Evolutionary conservation across 1,139 yeast genomes (phyloP), one percentile per base, ranked within the genome.

Genomic region (Candida albicans): DNA sequence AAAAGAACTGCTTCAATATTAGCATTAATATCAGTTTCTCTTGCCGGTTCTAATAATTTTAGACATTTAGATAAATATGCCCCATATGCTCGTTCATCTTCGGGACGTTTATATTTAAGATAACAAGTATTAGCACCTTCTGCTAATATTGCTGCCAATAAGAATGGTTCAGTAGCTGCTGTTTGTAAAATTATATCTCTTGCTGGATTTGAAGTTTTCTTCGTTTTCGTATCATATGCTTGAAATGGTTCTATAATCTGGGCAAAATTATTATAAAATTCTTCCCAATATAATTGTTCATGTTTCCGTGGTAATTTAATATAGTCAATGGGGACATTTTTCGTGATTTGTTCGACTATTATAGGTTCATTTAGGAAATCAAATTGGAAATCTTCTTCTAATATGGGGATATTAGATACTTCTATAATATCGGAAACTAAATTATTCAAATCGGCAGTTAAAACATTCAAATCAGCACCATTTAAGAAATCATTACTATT

Each of bases 81-180:
- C 51, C 81, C 77, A 52, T 81, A 81, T 5, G 79, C 81, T 40
- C 70, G 72, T 40, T 47, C 48, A 40, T 76, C 78, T 1, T 68
- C 62, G 11, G 67, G 57, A 9, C 59, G 52, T 4, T 70, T 62
- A 37, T 66, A 66, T 42, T 74, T 63, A 12, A 42, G 42, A 33
- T 40, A 50, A 1, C 75, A 60, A 2, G 77, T 66, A 29, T 79
- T 66, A 0, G 88, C 87, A 14, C 88, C 88, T 45, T 82, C 82
- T 0, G 89, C 86, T 39, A 83, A 59, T 2, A 82, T 73, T 1
- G 87, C 85, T 12, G 84, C 80, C 39, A 82, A 58, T 13, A 84
- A 57, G 52, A 79, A 82, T 1, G 81, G 68, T 51, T 80, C 84
- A 13, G 69, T 66, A 33, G 70, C 65, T 0, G 87, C 86, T 52